A percentile compares a stretch with the other conserved stretches of the same genome.
These are phyloP conservation scores for Cnidoscolus chayamansa DNA, from an alignment of 441 rosid species.

Conservation along the genomic window DNA sequence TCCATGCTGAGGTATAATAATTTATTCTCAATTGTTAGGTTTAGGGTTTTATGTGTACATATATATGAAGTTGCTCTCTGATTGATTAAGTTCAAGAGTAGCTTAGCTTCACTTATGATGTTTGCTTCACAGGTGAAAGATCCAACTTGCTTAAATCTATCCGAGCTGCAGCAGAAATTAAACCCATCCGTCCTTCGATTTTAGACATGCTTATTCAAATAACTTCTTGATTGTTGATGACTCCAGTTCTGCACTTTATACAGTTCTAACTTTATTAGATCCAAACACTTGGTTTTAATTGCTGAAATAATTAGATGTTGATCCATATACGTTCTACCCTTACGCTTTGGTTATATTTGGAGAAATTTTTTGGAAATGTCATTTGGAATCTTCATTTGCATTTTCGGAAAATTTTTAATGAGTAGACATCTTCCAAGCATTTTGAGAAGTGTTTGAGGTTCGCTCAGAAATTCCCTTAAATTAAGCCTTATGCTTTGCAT, in stretches of 20 bases:
- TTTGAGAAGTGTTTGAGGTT: not conserved
- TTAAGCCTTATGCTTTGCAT: not conserved
- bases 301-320: not conserved
- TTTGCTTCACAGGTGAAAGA: constrained; percentile 39
- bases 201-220: constrained; percentile 3
- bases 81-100: not conserved
- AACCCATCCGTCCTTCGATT: not conserved
- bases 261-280: constrained; percentile 15
- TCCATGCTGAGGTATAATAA: constrained; percentile 54
- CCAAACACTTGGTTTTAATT: not conserved
- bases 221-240: not conserved
- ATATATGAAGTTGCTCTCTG: not conserved
- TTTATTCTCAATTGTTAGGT: not conserved
- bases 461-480: not conserved
- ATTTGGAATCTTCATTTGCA: not conserved
- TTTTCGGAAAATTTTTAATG: not conserved
- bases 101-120: not conserved
- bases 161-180: constrained; percentile 34
- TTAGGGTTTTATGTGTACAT: constrained; percentile 13
- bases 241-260: not conserved
- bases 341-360: not conserved
- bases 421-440: not conserved
- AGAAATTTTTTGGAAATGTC: not conserved
- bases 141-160: constrained; percentile 26
- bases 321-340: not conserved